These are phyloP conservation scores for Gossypium mustelinum DNA, from an alignment of 345 rosid genomes.

Conservation along the genomic window DNA sequence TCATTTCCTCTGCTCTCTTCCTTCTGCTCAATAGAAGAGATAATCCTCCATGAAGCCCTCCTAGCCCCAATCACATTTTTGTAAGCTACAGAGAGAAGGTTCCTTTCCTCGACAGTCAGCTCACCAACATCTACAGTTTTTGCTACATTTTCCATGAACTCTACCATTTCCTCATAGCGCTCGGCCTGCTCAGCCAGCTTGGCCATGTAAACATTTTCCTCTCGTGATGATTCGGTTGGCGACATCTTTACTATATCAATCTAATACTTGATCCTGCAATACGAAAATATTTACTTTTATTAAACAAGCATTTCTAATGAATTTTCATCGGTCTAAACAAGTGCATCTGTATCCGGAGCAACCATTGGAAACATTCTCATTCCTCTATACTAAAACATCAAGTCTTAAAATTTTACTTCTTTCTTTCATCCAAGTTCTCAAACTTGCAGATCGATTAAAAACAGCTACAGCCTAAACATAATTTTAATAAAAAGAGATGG, in stretches of 20 bases:
- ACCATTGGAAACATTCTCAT: not conserved
- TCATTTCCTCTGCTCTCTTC: slow-evolving; percentile 91
- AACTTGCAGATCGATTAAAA: not conserved
- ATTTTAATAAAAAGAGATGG: not conserved
- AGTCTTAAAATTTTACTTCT: not conserved
- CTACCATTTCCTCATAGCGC: slow-evolving; percentile 98
- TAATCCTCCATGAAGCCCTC: slow-evolving; percentile 98
- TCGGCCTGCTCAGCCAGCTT: slow-evolving; percentile 98
- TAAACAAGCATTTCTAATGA: not conserved
- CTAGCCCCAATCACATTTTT: slow-evolving; percentile 96
- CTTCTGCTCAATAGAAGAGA: slow-evolving; percentile 96
- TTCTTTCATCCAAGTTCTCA: not conserved
- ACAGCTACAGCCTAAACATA: not conserved
- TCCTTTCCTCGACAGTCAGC: slow-evolving; percentile 90
- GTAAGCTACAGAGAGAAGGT: slow-evolving; percentile 93
- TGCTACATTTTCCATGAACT: slow-evolving; percentile 92
- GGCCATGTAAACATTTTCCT: slow-evolving; percentile 92
- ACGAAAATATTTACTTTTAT: not conserved
- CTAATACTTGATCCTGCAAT: slow-evolving; percentile 22
- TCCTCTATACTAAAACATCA: not conserved
- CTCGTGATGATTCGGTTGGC: slow-evolving; percentile 61
- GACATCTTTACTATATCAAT: slow-evolving; percentile 46
- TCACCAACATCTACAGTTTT: slow-evolving; percentile 78
- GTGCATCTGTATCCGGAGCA: not conserved
- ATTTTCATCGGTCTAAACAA: not conserved